phyloP scores from a whole-genome alignment of 495 filamentous ascomycete species.

The Hypoxylon intermedium region DNA sequence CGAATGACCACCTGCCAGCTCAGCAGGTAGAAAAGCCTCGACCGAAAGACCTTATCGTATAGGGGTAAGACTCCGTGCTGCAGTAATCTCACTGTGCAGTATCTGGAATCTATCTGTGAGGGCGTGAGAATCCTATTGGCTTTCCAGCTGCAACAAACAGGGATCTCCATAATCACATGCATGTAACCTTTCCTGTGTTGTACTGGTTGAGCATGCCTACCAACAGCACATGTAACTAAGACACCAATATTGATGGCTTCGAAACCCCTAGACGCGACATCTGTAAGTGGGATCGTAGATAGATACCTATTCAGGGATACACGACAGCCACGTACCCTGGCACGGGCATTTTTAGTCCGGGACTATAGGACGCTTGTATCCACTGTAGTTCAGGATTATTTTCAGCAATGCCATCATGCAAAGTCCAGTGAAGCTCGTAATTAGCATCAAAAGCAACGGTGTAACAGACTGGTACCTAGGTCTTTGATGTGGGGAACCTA shows the following conservation, averaged over 20 bases:
- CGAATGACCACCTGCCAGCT: neutral
- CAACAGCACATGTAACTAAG: slow-evolving; percentile 14
- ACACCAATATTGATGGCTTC: slow-evolving; percentile 34
- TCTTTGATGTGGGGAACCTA: slow-evolving; percentile 16
- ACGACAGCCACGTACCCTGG: slow-evolving; percentile 8
- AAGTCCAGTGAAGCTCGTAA: slow-evolving; percentile 16
- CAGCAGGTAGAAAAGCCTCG: slow-evolving; percentile 7
- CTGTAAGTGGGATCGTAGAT: slow-evolving; percentile 17
- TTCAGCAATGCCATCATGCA: slow-evolving; percentile 24
- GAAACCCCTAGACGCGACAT: slow-evolving; percentile 11
- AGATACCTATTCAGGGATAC: slow-evolving; percentile 18
- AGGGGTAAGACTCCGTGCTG: slow-evolving; percentile 10
- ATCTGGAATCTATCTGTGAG: slow-evolving; percentile 3
- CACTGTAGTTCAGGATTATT: slow-evolving; percentile 15
- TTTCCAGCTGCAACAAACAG: slow-evolving; percentile 7
- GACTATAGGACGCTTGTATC: slow-evolving; percentile 19
- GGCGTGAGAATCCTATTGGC: slow-evolving; percentile 8
- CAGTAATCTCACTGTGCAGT: slow-evolving; percentile 5
- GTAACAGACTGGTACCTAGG: slow-evolving; percentile 11
- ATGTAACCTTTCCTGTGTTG: slow-evolving; percentile 16
- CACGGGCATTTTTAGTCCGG: slow-evolving; percentile 19
- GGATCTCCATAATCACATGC: slow-evolving; percentile 28
- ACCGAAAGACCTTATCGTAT: slow-evolving; percentile 16
- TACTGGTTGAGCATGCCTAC: slow-evolving; percentile 23
- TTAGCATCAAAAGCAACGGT: slow-evolving; percentile 30